Conservation (phyloP, 2,329 filamentous ascomycete species). For the Penicillium sp. region DNA sequence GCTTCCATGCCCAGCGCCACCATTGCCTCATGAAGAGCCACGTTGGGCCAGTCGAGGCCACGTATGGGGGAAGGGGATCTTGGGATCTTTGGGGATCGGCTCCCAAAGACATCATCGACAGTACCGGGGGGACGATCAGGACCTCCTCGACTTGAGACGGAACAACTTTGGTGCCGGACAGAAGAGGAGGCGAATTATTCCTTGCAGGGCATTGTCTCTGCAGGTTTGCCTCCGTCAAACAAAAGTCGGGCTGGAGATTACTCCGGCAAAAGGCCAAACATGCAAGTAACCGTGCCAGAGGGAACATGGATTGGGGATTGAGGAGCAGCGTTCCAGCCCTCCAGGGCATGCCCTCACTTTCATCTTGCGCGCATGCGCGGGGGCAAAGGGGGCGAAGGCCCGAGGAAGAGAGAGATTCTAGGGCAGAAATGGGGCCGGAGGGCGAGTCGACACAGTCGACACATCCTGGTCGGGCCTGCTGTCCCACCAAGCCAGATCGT, state of each 20-base stretch:
- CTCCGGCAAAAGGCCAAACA: slow-evolving; percentile 26
- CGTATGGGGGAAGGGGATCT: slow-evolving; percentile 20
- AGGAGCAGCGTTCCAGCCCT: slow-evolving; percentile 5
- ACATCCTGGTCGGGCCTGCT: slow-evolving; percentile 11
- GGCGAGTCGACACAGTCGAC: slow-evolving; percentile 7
- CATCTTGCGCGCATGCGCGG: slow-evolving; percentile 1
- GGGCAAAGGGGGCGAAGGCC: not conserved
- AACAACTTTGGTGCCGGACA: slow-evolving; percentile 13
- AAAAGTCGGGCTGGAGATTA: slow-evolving; percentile 27
- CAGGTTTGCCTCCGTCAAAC: slow-evolving; percentile 32
- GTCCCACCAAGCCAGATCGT: slow-evolving; percentile 20
- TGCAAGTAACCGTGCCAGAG: slow-evolving; percentile 30
- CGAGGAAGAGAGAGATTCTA: slow-evolving; percentile 1
- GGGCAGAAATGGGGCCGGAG: slow-evolving; percentile 16
- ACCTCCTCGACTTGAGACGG: slow-evolving; percentile 24
- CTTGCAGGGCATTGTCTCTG: slow-evolving; percentile 26
- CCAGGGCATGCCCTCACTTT: not conserved
- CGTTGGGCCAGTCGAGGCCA: slow-evolving; percentile 28
- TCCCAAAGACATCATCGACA: slow-evolving; percentile 6
- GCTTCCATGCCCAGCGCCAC: slow-evolving; percentile 26
- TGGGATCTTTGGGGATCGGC: slow-evolving; percentile 8
- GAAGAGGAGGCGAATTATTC: slow-evolving; percentile 11
- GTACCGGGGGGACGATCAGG: slow-evolving; percentile 16
- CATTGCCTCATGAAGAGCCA: slow-evolving; percentile 28
- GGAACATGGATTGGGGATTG: slow-evolving; percentile 28